These are phyloP conservation scores for Camellia lanceoleosa DNA, from an alignment of 148 eudicot species.

Conservation along the genomic window DNA sequence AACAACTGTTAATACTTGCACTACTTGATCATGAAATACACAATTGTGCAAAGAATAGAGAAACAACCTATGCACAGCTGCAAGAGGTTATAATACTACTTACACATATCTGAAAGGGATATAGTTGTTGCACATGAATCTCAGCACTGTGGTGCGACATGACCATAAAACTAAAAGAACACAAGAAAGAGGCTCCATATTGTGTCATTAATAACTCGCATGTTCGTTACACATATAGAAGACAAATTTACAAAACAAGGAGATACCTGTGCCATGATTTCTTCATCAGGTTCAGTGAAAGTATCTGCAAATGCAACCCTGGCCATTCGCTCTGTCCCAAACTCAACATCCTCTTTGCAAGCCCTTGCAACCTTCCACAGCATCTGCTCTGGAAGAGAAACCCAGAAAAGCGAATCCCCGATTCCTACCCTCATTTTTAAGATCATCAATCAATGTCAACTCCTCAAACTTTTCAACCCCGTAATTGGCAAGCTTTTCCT, in stretches of 20 bases:
- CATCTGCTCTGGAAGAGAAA: conserved; percentile 8
- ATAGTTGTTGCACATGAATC: neutral
- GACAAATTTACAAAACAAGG: neutral
- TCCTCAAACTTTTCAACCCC: neutral
- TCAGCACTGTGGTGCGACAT: neutral
- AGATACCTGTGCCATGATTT: conserved; percentile 18
- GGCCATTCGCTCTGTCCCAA: conserved; percentile 18
- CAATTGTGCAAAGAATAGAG: no score
- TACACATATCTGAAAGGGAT: no score
- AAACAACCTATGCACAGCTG: no score
- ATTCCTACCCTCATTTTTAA: conserved; percentile 8
- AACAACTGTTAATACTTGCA: no score
- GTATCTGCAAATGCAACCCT: conserved; percentile 19
- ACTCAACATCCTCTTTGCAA: conserved; percentile 12
- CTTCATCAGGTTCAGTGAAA: conserved; percentile 10
- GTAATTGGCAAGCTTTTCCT: conserved; percentile 2
- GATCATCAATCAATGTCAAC: conserved; percentile 7
- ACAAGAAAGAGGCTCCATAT: neutral
- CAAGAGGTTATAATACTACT: no score
- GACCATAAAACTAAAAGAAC: neutral
- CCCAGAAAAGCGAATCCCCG: conserved; percentile 11
- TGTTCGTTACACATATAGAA: neutral
- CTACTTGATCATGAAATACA: no score
- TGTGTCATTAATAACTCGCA: neutral
- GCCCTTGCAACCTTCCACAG: conserved; percentile 9